Evolutionary conservation across 306 rosid genomes (phyloP), one percentile per base, ranked within the genome.

Genomic region (Vigna radiata): DNA sequence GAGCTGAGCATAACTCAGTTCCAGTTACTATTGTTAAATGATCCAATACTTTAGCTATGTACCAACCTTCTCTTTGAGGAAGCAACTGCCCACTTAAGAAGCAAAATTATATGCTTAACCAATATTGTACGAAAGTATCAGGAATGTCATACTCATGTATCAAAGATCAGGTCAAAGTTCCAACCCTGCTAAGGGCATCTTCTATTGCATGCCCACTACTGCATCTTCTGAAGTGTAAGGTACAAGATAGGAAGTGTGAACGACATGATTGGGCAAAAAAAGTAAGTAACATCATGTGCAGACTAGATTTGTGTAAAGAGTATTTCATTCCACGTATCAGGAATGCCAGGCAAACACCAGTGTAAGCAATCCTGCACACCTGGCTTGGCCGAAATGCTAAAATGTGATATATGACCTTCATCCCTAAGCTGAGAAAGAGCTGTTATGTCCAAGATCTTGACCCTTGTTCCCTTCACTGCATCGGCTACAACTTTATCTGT

Each of bases 321-420:
- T 59, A 94, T 36, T 82, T 94, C 93, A 62, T 94, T 94, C 98
- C 98, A 94, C 49, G 96, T 88, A 84, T 94, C 98, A 19, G 98
- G 98, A 84, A 90, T 90, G 33, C 97, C 98, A 0, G 98, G 98
- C 70, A 94, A 83, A 77, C 98, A 94, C 98, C 98, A 94, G 82
- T 94, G 98, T 78, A 94, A 85, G 80, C 98, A 94, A 87, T 94
- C 98, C 75, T 93, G 94, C 75, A 85, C 76, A 21, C 96, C 93
- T 15, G 85, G 56, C 77, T 82, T 75, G n/a, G 96, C 84, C 17
- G 87, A 83, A 8, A 80, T 37, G 63, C 92, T 86, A 81, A 88
- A 92, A 55, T 93, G 88, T 44, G 98, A 95, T 54, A 95, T 87
- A 87, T 95, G 98, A 82, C 85, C 98, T 85, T 95, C 98, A 27